phyloP scores from a whole-genome alignment of 331 rosid species.

The Telfairia occidentalis region DNA sequence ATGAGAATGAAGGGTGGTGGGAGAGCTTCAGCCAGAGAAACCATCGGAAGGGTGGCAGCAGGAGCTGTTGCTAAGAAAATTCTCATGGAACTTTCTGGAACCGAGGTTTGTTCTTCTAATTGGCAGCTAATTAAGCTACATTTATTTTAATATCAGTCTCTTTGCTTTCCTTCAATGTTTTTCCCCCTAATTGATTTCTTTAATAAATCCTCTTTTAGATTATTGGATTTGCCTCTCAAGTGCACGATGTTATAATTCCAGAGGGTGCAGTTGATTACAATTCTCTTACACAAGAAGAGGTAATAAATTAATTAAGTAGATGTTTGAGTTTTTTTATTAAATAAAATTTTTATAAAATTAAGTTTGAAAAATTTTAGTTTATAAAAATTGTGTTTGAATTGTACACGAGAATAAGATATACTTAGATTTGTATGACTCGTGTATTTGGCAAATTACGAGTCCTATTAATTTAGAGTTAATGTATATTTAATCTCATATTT shows the following conservation, averaged over 20 bases:
- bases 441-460: no score
- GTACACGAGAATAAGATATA: no score
- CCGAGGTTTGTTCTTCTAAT: constrained; percentile 44
- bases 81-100: constrained; percentile 53
- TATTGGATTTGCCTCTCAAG: constrained; percentile 87
- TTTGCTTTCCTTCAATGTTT: no score
- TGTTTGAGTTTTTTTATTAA: no score
- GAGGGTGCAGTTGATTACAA: constrained; percentile 48
- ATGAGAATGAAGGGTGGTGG: constrained; percentile 78
- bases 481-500: no score
- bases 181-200: not conserved
- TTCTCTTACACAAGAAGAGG: constrained; percentile 57
- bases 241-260: constrained; percentile 60
- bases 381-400: no score
- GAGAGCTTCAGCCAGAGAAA: constrained; percentile 94
- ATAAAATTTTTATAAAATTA: no score
- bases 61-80: constrained; percentile 94
- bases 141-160: not conserved
- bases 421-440: no score
- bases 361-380: no score
- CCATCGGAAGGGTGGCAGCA: constrained; percentile 94
- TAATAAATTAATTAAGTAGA: no score
- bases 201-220: constrained; percentile 32
- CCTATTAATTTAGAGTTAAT: no score
- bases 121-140: not conserved